A percentile compares a stretch with the other conserved stretches of the same genome.
Conservation (phyloP, 2,329 filamentous ascomycete species). For the Penicillium capsulatum region DNA sequence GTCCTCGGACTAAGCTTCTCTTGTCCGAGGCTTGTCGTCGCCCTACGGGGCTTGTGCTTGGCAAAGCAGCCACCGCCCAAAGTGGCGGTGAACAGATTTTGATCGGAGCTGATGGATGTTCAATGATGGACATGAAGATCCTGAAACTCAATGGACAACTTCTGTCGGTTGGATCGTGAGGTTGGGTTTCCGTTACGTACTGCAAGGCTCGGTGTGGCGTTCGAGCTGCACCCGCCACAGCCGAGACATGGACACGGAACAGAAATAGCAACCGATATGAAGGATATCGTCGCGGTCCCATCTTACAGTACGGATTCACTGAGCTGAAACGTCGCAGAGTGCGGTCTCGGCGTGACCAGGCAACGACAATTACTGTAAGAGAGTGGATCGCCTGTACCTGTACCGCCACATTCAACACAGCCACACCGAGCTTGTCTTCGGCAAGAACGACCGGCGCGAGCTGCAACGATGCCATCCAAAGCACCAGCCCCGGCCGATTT, state of each 20-base stretch:
- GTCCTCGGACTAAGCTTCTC: constrained; percentile 25
- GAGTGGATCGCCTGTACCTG: no score
- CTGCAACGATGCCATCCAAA: constrained; percentile 30
- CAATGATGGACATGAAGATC: no score
- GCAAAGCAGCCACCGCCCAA: constrained; percentile 8
- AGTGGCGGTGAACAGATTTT: constrained; percentile 14
- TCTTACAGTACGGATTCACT: no score
- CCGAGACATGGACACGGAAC: background rate
- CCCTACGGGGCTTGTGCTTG: constrained; percentile 19
- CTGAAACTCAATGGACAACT: no score
- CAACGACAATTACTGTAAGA: no score
- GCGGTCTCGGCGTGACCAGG: no score
- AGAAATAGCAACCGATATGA: background rate
- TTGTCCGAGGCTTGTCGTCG: constrained; percentile 25
- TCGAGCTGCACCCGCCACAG: constrained; percentile 1
- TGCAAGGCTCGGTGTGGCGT: constrained; percentile 11
- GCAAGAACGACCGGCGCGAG: no score
- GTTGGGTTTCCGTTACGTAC: constrained; percentile 9
- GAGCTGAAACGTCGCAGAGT: no score
- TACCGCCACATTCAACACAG: no score
- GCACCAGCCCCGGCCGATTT: constrained; percentile 46
- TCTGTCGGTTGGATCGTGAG: background rate
- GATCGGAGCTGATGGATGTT: background rate
- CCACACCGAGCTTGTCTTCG: no score
- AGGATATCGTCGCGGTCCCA: background rate